Base-by-base conservation (phyloP, 352 stramenopile genomes). In the Phytophthora tubulina region DNA sequence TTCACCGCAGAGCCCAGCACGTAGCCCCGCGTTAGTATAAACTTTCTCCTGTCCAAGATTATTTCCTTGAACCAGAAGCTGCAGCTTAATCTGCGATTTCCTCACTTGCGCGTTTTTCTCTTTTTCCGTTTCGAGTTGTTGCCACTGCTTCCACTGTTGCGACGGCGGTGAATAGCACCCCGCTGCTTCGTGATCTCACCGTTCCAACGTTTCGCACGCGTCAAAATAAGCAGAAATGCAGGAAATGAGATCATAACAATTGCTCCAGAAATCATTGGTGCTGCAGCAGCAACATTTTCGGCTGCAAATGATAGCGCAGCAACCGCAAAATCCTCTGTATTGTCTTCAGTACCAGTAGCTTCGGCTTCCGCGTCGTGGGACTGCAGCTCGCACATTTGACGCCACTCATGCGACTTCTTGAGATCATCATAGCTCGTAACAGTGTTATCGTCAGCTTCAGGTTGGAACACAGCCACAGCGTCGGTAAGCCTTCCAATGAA, bases 401-500 rank as follows among this genome's bases (percentile, higher is more conserved):
- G 70, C 73, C 73, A 78, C 46, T 72, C 70, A 66, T 38, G 60
- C 31, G 69, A 70, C 27, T 67, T 42, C 21, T 64, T 77, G 3
- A 72, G 59, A 15, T 69, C 55, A 1, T 70, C 41, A 41, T 68
- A 71, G 4, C 13, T 50, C 4, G 6, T 50, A 48, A 73, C 67
- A 21, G 10, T 10, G 7, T 7, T 45, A n/a, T 67, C 64, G 27
- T 68, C 49, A 38, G 21, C 39, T 30, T 69, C 36, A 11, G 44
- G 41, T 41, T 55, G 60, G 39, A 78, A 78, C 5, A 86, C 66
- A 46, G 76, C 62, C 6, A 89, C 38, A 0, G 76, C 83, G 8
- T 84, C 75, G 0, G 78, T 89, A 51, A 93, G 50, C 14, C 85
- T 75, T 10, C 85, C 85, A 3, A 87, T 79, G n/a, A 93, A 78